Evolutionary conservation across 2,329 filamentous ascomycete species (phyloP).

Genomic region (Xenoacremonium recifei): DNA sequence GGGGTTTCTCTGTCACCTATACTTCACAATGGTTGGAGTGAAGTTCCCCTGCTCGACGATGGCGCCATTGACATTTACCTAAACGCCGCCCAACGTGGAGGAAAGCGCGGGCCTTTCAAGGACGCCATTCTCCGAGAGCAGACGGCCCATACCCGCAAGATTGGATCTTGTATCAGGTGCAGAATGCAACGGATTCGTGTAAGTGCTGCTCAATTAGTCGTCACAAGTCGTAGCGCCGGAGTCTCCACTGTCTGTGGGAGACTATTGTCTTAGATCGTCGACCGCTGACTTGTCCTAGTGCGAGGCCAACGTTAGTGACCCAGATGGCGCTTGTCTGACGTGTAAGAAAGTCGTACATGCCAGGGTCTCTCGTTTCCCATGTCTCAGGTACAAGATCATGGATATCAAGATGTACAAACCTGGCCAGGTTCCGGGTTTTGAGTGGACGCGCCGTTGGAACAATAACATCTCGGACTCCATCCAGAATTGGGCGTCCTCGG

Average conservation of each 20-base stretch:
- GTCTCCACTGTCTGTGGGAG: no score
- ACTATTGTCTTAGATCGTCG: no score
- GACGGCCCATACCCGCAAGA: constrained; percentile 56
- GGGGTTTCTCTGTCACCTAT: constrained; percentile 8
- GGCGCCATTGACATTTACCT: constrained; percentile 27
- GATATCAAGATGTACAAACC: constrained; percentile 59
- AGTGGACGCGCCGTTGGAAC: constrained; percentile 60
- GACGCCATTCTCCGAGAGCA: constrained; percentile 49
- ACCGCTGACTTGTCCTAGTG: constrained; percentile 42
- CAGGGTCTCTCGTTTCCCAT: constrained; percentile 55
- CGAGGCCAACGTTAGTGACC: constrained; percentile 47
- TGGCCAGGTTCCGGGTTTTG: constrained; percentile 55
- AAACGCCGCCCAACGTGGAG: constrained; percentile 31
- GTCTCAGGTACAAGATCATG: constrained; percentile 59
- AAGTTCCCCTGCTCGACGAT: constrained; percentile 17
- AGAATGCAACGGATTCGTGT: constrained; percentile 62
- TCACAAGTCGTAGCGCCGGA: no score
- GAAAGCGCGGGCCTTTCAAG: constrained; percentile 53
- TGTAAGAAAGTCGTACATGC: constrained; percentile 51
- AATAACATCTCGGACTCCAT: constrained; percentile 56
- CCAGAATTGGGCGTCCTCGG: constrained; percentile 52
- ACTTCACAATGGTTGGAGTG: constrained; percentile 15
- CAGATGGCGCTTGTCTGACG: constrained; percentile 48
- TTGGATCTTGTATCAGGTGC: constrained; percentile 59
- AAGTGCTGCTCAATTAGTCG: no score